Conservation (phyloP, 2,329 filamentous ascomycete genomes). For the Cladobotryum protrusum region DNA sequence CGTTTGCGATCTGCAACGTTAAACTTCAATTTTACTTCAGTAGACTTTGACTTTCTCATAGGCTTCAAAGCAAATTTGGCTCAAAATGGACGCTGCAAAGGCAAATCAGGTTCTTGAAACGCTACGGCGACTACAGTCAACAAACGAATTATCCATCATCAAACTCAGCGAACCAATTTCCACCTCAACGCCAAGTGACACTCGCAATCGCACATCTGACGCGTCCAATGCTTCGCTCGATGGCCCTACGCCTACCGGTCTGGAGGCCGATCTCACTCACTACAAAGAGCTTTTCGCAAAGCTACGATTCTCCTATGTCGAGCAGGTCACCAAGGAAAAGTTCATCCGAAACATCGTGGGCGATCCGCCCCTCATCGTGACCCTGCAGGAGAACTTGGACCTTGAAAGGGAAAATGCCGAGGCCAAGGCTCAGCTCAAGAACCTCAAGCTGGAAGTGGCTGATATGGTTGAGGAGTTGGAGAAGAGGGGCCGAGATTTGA, state of each 20-base stretch:
- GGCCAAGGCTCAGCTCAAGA: conserved; percentile 70
- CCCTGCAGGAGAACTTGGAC: conserved; percentile 72
- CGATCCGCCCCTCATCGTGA: conserved; percentile 80
- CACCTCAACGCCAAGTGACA: conserved; percentile 37
- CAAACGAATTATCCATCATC: conserved; percentile 65
- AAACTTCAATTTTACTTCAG: neutral
- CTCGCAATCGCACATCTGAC: conserved; percentile 60
- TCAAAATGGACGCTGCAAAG: conserved; percentile 26
- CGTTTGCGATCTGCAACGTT: too few species aligned
- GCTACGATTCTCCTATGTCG: conserved; percentile 92
- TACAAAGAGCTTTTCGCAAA: conserved; percentile 96
- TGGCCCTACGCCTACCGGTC: conserved; percentile 64
- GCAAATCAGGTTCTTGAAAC: conserved; percentile 38
- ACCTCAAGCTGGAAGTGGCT: conserved; percentile 72
- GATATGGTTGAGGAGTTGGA: conserved; percentile 69
- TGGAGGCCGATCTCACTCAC: conserved; percentile 79
- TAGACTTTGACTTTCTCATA: neutral
- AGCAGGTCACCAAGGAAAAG: conserved; percentile 98
- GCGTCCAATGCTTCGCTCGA: conserved; percentile 60
- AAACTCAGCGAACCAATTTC: conserved; percentile 70
- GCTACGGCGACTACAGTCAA: conserved; percentile 48
- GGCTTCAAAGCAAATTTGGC: too few species aligned
- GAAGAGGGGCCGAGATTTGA: conserved; percentile 52
- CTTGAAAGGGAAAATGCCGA: conserved; percentile 63
- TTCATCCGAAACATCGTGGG: conserved; percentile 90